Percentiles rank a stretch among this genome's conserved stretches.
Conservation (phyloP, 805 yeast species). For the Priceomyces castillae region DNA sequence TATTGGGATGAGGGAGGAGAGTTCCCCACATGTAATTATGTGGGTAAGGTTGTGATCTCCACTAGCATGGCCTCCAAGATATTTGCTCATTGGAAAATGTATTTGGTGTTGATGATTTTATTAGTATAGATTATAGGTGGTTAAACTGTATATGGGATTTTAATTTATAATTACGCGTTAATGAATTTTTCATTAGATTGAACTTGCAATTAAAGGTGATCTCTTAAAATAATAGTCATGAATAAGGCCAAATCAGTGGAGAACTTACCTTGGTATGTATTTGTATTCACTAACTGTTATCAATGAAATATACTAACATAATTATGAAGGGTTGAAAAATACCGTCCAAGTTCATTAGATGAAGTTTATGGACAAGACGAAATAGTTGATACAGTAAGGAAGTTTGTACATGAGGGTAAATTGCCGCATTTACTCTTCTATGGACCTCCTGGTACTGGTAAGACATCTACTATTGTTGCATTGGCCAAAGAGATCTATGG, state of each 20-base stretch:
- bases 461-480: slow-evolving; percentile 85
- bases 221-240: not conserved
- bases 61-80: slow-evolving; percentile 9
- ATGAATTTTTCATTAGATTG: not conserved
- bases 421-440: slow-evolving; percentile 91
- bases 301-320: not conserved
- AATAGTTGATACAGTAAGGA: slow-evolving; percentile 78
- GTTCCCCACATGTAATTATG: slow-evolving; percentile 37
- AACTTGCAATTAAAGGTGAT: too few relatives aligned
- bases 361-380: slow-evolving; percentile 92
- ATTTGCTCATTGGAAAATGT: slow-evolving; percentile 15
- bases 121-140: slow-evolving; percentile 1
- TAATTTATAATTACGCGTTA: not conserved
- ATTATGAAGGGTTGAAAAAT: slow-evolving; percentile 76
- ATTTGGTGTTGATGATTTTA: slow-evolving; percentile 7
- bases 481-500: slow-evolving; percentile 88
- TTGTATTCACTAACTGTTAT: not conserved
- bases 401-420: slow-evolving; percentile 77
- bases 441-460: slow-evolving; percentile 95
- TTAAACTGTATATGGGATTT: not conserved
- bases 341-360: slow-evolving; percentile 79
- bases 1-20: slow-evolving; percentile 34
- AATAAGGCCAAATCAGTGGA: slow-evolving; percentile 22
- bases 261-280: slow-evolving; percentile 57
- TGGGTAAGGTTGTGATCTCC: slow-evolving; percentile 19